Evolutionary conservation across 805 yeast genomes (phyloP), one percentile per base, ranked within the genome.

Genomic region (Candida ascalaphidarum): DNA sequence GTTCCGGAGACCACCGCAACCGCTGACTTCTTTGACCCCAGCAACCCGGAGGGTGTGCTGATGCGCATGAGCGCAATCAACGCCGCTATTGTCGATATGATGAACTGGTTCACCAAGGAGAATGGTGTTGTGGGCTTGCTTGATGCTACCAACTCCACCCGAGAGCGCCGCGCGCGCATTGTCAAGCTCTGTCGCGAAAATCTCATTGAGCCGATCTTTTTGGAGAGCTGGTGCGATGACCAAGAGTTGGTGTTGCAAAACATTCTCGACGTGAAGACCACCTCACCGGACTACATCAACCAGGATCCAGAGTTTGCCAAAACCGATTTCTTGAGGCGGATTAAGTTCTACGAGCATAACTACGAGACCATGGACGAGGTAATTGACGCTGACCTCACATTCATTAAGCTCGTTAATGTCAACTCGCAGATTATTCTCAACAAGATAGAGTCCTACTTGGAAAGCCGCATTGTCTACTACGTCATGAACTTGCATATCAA

Each of bases 401-500:
- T 81, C 55, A 81, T 88, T 46, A 89, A 86, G 53, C 65, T 92
- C 39, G 76, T 85, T 51, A 86, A 92, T 48, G 86, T 85, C 26
- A 83, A 86, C 37, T 71, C 88, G 30, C 95, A 86, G 50, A 85
- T 92, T 24, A 75, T 92, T 31, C 76, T 89, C 48, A 89, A 92
- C 58, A 69, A 77, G 35, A 86, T 92, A 40, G 85, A 83, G 51
- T 76, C 88, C 14, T 92, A 92, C 51, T 61, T 89, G 44, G 94
- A 92, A 54, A 78, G 92, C 37, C 73, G 96, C 44, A 86, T 92
- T 37, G 96, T 88, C 12, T 92, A 86, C 56, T 92, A 86, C 50
- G 84, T 92, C 23, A 88, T 92, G 96, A 92, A 92, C 48, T 62
- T 92, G 41, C 96, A 88, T 52, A 82, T 86, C 43, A 83, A 84